Conservation (phyloP, 2,329 filamentous ascomycete species). For the Trichophaea hybrida region DNA sequence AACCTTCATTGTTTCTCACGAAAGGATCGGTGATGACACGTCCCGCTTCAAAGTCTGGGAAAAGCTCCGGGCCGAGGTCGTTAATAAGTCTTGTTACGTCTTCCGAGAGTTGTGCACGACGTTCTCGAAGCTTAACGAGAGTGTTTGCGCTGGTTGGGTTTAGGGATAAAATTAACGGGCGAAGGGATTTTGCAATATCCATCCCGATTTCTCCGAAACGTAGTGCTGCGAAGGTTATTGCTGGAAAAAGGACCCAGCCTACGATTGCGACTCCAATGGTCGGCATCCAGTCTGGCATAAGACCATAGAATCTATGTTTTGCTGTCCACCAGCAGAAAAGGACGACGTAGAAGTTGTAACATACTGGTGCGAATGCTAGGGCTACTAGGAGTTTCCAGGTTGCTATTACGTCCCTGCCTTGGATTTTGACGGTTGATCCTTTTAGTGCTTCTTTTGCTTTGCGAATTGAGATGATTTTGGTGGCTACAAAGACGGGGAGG, state of each 20-base stretch:
- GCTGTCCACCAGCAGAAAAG: slow-evolving; percentile 64
- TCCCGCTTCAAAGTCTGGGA: slow-evolving; percentile 84
- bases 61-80: slow-evolving; percentile 86
- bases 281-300: slow-evolving; percentile 64
- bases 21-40: slow-evolving; percentile 35
- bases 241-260: slow-evolving; percentile 67
- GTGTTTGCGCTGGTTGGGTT: slow-evolving; percentile 73
- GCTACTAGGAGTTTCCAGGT: slow-evolving; percentile 91
- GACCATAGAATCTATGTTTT: slow-evolving; percentile 68
- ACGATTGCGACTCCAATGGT: slow-evolving; percentile 61
- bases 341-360: slow-evolving; percentile 70
- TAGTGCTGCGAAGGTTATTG: slow-evolving; percentile 81
- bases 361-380: slow-evolving; percentile 62
- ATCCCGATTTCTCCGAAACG: slow-evolving; percentile 96
- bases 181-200: slow-evolving; percentile 92
- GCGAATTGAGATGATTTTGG: slow-evolving; percentile 64
- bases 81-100: slow-evolving; percentile 90
- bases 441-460: slow-evolving; percentile 76
- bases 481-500: slow-evolving; percentile 70
- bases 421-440: slow-evolving; percentile 75
- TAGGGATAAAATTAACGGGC: slow-evolving; percentile 72
- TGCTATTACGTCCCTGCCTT: slow-evolving; percentile 77
- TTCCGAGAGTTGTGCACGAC: slow-evolving; percentile 57
- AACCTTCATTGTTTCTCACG: slow-evolving; percentile 29
- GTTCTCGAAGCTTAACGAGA: slow-evolving; percentile 59